A percentile compares a stretch with the other conserved stretches of the same genome.
Evolutionary conservation across 2,329 filamentous ascomycete species (phyloP).

Genomic region (Fusarium miscanthi): DNA sequence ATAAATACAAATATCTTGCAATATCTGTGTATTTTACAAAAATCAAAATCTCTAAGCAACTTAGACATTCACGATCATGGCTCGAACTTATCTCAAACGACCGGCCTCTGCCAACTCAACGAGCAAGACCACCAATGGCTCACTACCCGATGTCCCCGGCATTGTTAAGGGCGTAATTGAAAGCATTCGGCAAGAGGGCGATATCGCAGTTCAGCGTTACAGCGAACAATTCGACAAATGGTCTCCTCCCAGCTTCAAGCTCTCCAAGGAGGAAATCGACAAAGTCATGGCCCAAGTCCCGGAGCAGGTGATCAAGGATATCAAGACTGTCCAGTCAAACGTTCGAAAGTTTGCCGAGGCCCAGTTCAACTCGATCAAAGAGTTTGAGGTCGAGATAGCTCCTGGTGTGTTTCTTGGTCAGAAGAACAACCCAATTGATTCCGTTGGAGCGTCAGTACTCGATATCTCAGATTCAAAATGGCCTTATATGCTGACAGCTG

Average conservation of each 20-base stretch:
- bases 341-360: neutral
- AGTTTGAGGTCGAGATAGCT: neutral
- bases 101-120: neutral
- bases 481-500: rapidly evolving
- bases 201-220: neutral
- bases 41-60: no score
- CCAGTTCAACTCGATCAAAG: neutral
- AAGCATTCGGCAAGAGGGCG: neutral
- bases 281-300: neutral
- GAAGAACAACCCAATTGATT: neutral
- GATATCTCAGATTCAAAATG: rapidly evolving
- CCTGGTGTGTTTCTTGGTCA: constrained; percentile 1
- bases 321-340: neutral
- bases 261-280: neutral
- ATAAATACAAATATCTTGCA: no score
- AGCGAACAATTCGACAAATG: constrained; percentile 3
- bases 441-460: neutral
- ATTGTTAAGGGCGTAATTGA: neutral
- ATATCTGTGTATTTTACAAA: no score
- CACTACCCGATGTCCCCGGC: neutral
- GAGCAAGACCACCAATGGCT: neutral
- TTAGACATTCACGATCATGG: neutral
- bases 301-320: neutral
- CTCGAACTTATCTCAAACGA: neutral
- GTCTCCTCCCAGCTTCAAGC: neutral